Evolutionary conservation across 306 rosid species (phyloP).

Genomic region (Pyrus pyrifolia): DNA sequence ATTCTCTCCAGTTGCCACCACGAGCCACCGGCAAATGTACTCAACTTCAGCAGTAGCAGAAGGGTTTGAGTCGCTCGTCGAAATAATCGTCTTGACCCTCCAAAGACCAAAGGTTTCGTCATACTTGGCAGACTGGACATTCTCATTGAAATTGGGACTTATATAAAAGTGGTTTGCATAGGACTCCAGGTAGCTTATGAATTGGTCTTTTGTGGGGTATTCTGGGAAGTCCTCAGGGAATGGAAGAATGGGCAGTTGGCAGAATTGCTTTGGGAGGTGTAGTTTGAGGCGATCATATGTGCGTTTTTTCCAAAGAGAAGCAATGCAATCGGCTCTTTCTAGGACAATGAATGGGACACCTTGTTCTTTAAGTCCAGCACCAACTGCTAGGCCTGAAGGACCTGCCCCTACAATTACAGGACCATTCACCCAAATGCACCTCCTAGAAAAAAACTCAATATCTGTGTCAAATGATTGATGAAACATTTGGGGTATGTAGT

Average conservation of each 20-base stretch:
- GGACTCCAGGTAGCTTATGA: conserved; percentile 68
- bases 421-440: conserved; percentile 72
- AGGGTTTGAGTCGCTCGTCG: conserved; percentile 5
- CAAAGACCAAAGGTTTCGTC: conserved; percentile 77
- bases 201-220: conserved; percentile 73
- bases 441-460: conserved; percentile 33
- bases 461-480: conserved; percentile 25
- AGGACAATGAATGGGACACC: conserved; percentile 66
- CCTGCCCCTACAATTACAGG: conserved; percentile 90
- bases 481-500: conserved; percentile 34
- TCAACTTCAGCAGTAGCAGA: conserved; percentile 36
- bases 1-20: conserved; percentile 93
- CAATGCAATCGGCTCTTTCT: conserved; percentile 81
- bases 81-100: conserved; percentile 51
- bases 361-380: conserved; percentile 70
- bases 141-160: conserved; percentile 67
- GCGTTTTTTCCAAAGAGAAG: conserved; percentile 77
- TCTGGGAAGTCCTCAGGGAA: conserved; percentile 72
- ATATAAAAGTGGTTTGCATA: conserved; percentile 68
- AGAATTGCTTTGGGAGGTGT: conserved; percentile 84
- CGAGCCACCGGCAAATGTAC: conserved; percentile 87
- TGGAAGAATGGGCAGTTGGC: conserved; percentile 72
- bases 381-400: conserved; percentile 88
- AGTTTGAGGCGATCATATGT: conserved; percentile 85
- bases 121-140: conserved; percentile 83